phyloP scores from a whole-genome alignment of 2,329 filamentous ascomycete genomes.

The Colletotrichum sp. region DNA sequence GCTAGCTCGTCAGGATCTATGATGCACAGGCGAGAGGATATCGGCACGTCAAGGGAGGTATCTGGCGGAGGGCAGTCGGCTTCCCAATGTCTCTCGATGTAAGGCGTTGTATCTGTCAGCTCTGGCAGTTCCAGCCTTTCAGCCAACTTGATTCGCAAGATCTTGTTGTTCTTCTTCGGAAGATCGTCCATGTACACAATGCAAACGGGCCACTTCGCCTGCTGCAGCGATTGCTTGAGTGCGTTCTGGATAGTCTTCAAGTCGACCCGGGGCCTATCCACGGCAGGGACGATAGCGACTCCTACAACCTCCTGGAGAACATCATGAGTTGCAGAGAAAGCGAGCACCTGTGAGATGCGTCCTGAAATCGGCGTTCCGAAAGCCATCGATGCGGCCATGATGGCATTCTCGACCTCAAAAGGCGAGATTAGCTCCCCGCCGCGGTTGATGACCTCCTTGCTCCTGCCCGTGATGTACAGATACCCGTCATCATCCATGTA shows the following conservation, averaged over 20 bases:
- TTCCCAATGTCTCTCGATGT: constrained; percentile 52
- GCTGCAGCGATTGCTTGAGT: constrained; percentile 51
- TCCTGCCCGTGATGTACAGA: constrained; percentile 59
- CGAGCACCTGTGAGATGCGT: constrained; percentile 52
- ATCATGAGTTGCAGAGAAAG: constrained; percentile 57
- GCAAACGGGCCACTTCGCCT: constrained; percentile 57
- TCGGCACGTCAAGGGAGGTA: constrained; percentile 46
- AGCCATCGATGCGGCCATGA: constrained; percentile 50
- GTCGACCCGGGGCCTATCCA: constrained; percentile 47
- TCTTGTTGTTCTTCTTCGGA: constrained; percentile 62
- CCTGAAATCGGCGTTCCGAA: constrained; percentile 47
- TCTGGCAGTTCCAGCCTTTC: constrained; percentile 50
- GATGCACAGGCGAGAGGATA: constrained; percentile 37
- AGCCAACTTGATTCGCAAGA: constrained; percentile 57
- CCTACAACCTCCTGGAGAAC: constrained; percentile 62
- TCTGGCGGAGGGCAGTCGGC: constrained; percentile 53
- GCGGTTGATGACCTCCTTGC: constrained; percentile 62
- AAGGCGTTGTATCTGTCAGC: constrained; percentile 48
- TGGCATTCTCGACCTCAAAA: constrained; percentile 63
- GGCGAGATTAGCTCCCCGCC: constrained; percentile 65
- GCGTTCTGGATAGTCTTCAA: constrained; percentile 52
- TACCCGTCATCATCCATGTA: constrained; percentile 56
- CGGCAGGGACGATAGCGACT: constrained; percentile 54
- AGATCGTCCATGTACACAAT: constrained; percentile 61
- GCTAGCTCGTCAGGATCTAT: constrained; percentile 33